A percentile compares a stretch with the other conserved stretches of the same genome.
These are phyloP conservation scores for Hypoxylon rubiginosum DNA, from an alignment of 2,329 filamentous ascomycete genomes.

Conservation along the genomic window DNA sequence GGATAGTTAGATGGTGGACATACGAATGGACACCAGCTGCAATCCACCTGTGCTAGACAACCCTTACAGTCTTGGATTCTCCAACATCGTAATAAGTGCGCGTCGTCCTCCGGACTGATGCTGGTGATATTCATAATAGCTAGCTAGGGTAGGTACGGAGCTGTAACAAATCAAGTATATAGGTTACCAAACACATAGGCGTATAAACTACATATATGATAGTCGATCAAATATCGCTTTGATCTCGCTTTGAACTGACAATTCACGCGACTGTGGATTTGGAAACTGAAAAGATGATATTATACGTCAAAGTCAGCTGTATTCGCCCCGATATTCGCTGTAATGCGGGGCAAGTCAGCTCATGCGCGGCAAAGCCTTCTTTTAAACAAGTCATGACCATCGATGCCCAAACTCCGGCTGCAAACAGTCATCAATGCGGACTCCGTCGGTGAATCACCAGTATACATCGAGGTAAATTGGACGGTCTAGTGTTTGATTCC, in stretches of 20 bases:
- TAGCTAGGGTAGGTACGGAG: not conserved
- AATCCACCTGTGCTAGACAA: conserved; percentile 59
- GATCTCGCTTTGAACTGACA: not conserved
- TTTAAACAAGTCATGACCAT: not conserved
- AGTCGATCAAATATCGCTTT: not conserved
- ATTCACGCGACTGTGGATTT: not conserved
- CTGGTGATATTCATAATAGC: conserved; percentile 24
- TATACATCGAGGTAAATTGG: not conserved
- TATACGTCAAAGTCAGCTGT: no score
- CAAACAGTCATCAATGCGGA: not conserved
- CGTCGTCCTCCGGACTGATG: conserved; percentile 45
- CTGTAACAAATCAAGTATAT: not conserved
- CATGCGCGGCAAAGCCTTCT: not conserved
- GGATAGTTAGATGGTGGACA: conserved; percentile 35
- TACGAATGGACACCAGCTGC: conserved; percentile 69
- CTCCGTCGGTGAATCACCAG: not conserved
- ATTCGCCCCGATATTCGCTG: not conserved
- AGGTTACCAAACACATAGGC: not conserved
- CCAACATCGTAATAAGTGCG: conserved; percentile 66
- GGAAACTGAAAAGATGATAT: no score
- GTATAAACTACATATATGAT: not conserved
- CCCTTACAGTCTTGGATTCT: conserved; percentile 61
- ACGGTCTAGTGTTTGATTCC: conserved; percentile 13
- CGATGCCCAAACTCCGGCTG: not conserved
- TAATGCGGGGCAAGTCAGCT: conserved; percentile 19